Conservation (phyloP, 331 rosid species). For the Quercus phellos region DNA sequence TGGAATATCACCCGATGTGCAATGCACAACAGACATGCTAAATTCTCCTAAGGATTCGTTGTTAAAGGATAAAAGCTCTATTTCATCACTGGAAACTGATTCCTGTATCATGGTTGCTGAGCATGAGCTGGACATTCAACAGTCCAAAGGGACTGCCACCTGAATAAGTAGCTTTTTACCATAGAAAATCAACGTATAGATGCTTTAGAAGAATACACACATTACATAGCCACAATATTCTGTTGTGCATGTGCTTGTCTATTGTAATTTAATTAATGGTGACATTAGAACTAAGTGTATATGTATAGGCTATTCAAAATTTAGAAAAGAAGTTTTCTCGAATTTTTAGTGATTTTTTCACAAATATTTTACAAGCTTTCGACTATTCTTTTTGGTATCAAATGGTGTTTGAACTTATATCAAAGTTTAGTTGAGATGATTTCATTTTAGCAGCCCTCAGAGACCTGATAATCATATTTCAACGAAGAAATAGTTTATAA, state of each 20-base stretch:
- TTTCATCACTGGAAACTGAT: slow-evolving; percentile 76
- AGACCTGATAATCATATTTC: no score
- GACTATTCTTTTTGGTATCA: no score
- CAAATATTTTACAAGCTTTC: no score
- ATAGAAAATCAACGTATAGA: slow-evolving; percentile 24
- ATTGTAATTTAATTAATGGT: not conserved
- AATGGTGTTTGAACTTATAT: no score
- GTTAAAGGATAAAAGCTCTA: slow-evolving; percentile 41
- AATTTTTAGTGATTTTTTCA: no score
- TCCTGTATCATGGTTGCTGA: slow-evolving; percentile 89
- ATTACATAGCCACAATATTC: not conserved
- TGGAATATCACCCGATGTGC: slow-evolving; percentile 83
- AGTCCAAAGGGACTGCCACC: slow-evolving; percentile 80
- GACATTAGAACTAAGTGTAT: no score
- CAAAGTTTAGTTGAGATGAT: no score
- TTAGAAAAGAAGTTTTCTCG: no score
- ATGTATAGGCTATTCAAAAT: no score
- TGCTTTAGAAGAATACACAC: slow-evolving; percentile 11
- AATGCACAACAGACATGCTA: slow-evolving; percentile 83
- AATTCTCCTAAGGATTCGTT: slow-evolving; percentile 39
- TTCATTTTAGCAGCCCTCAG: no score
- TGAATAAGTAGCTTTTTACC: slow-evolving; percentile 14
- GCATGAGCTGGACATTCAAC: slow-evolving; percentile 74
- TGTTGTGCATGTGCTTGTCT: not conserved
- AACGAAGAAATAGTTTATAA: no score